Conservation (phyloP, 176 grass and related monocot genomes). For the Rhynchospora pubera region DNA sequence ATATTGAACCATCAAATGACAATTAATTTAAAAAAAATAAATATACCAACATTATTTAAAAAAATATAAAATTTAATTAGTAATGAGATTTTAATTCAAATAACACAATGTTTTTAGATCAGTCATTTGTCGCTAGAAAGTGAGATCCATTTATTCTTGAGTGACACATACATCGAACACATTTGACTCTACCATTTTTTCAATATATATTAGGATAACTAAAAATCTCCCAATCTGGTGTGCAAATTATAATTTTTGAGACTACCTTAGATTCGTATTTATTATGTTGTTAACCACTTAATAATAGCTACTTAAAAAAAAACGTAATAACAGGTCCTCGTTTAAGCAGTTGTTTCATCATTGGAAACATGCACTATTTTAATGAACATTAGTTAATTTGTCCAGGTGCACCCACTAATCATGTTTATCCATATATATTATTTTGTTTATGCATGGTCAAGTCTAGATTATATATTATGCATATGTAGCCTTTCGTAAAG, state of each 20-base stretch:
- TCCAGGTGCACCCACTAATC: background rate
- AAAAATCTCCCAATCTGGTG: background rate
- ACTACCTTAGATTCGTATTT: background rate
- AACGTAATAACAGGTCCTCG: background rate
- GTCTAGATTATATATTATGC: slow-evolving; percentile 8
- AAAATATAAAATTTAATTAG: too few species aligned
- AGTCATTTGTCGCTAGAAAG: too few species aligned
- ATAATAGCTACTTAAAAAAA: background rate
- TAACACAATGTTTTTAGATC: too few species aligned
- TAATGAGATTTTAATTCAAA: too few species aligned
- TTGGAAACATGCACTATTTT: slow-evolving; percentile 18
- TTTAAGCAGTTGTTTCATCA: slow-evolving; percentile 4
- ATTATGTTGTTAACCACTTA: background rate
- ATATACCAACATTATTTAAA: too few species aligned
- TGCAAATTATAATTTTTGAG: background rate
- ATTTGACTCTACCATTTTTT: too few species aligned
- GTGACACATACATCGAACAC: too few species aligned
- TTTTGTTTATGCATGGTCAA: background rate
- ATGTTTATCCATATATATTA: background rate
- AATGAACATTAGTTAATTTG: background rate
- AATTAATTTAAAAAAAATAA: too few species aligned
- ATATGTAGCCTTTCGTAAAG: background rate
- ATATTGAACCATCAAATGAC: too few species aligned
- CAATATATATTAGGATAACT: background rate
- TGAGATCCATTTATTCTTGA: too few species aligned